These are phyloP conservation scores for Chlorella variabilis DNA, from an alignment of 163 green algal species.

Conservation along the genomic window DNA sequence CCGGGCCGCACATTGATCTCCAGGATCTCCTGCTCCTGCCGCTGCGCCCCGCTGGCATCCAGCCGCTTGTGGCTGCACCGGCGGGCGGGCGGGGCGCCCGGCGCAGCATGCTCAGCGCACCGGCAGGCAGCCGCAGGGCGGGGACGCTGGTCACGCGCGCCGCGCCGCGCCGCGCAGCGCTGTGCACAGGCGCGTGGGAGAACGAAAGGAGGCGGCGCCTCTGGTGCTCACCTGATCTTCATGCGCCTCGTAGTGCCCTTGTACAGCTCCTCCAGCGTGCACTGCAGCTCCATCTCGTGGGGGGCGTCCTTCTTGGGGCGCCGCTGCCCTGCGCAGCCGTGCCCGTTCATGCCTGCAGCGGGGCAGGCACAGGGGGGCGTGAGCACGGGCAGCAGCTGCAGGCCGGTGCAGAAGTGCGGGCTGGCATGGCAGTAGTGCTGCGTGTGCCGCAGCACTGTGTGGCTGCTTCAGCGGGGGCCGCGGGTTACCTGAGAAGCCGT, in stretches of 20 bases:
- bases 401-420: too few species aligned
- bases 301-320: conserved; percentile 44
- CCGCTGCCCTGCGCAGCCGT: not conserved
- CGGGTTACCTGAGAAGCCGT: not conserved
- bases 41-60: conserved; percentile 55
- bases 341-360: conserved; percentile 37
- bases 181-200: too few species aligned
- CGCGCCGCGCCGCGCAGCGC: too few species aligned
- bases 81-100: too few species aligned
- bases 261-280: conserved; percentile 80
- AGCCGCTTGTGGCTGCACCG: conserved; percentile 26
- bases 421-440: not conserved
- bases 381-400: too few species aligned
- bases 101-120: too few species aligned
- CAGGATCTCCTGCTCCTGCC: conserved; percentile 81
- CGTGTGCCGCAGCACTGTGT: too few species aligned
- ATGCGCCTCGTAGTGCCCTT: conserved; percentile 74
- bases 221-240: conserved; percentile 73
- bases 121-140: too few species aligned
- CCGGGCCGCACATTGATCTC: conserved; percentile 85
- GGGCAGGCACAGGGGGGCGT: too few species aligned
- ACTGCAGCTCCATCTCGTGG: conserved; percentile 39
- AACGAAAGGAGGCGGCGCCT: too few species aligned
- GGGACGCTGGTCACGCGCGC: too few species aligned
- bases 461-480: too few species aligned